Percentiles rank a stretch among this genome's conserved stretches.
Evolutionary conservation across 2,329 filamentous ascomycete species (phyloP).

Genomic region (Dactylellina drechsleri): DNA sequence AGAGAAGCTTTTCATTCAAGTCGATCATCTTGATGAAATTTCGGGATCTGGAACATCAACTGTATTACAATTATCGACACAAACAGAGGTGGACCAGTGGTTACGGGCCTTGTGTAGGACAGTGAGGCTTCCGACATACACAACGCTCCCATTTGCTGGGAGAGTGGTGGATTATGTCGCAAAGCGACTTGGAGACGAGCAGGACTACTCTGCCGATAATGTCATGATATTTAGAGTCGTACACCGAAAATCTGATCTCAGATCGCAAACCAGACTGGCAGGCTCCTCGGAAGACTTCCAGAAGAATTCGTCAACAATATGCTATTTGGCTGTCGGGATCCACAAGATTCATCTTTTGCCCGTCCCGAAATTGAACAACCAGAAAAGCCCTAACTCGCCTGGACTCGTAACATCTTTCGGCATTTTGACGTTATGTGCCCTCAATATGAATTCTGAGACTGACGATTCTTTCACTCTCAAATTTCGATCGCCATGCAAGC

Average conservation of each 20-base stretch:
- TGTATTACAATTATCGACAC: slow-evolving; percentile 59
- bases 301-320: slow-evolving; percentile 72
- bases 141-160: slow-evolving; percentile 60
- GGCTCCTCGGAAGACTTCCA: slow-evolving; percentile 74
- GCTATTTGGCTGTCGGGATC: slow-evolving; percentile 75
- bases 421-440: slow-evolving; percentile 70
- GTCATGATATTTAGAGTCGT: slow-evolving; percentile 77
- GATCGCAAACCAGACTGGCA: slow-evolving; percentile 63
- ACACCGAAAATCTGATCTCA: slow-evolving; percentile 70
- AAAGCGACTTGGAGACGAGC: slow-evolving; percentile 71
- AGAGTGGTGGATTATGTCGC: slow-evolving; percentile 72
- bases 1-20: slow-evolving; percentile 75
- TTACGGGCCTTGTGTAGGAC: slow-evolving; percentile 71
- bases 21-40: slow-evolving; percentile 74
- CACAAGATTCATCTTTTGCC: slow-evolving; percentile 76
- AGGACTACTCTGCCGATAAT: slow-evolving; percentile 74
- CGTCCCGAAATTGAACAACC: slow-evolving; percentile 68
- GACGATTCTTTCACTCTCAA: slow-evolving; percentile 75
- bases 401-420: slow-evolving; percentile 68
- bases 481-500: slow-evolving; percentile 65
- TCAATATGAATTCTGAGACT: slow-evolving; percentile 68
- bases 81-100: slow-evolving; percentile 74
- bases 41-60: slow-evolving; percentile 57
- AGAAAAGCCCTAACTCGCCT: slow-evolving; percentile 67
- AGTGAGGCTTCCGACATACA: slow-evolving; percentile 67